Base-by-base conservation (phyloP, 495 filamentous ascomycete species). In the Sphaerosporella brunnea region DNA sequence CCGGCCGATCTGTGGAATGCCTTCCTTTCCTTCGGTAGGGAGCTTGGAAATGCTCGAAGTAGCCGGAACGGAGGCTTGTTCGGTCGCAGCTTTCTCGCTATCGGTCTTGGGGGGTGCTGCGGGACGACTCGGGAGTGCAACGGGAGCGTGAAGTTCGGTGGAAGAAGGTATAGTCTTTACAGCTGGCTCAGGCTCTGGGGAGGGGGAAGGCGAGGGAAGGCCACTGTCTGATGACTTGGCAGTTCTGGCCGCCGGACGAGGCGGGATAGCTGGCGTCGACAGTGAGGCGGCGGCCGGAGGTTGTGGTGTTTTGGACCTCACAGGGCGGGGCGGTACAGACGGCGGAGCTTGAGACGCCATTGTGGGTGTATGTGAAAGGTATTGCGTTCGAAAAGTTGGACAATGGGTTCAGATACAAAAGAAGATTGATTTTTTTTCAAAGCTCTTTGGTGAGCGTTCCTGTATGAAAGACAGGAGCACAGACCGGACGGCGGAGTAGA, bases 1-100 rank as follows among this genome's bases (percentile, higher is more conserved):
- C 58, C 77, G 71, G 30, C 86, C 86, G 51, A 93, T 90, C 58
- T 88, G 81, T 9, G 86, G 88, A 51, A 94, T 93, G 10, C 88
- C 50, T 32, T 59, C 58, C 30, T 52, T 58, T 16, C 47, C 46
- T 34, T 63, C 55, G 42, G 68, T 73, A 36, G 66, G 62, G 36
- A 77, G 66, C 58, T 76, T 74, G 51, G 83, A 84, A n/a, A n/a
- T n/a, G 10, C 10, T 11, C 58, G 46, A 43, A 52, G 44, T 49
- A 48, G 43, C 43, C 50, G 51, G 52, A 61, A 43, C 63, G 59
- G 47, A 64, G 66, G 53, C 53, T 59, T 30, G 73, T 58, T 37
- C 65, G 68, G 42, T 69, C 63, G 46, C 63, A 64, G 5, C 70
- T 67, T 48, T 60, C 63, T 38, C 32, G 15, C 46, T 36, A 23